Percentiles rank a stretch among this genome's conserved stretches.
phyloP scores from a whole-genome alignment of 2,329 filamentous ascomycete species.

The Paraphaeosphaeria sporulosa region DNA sequence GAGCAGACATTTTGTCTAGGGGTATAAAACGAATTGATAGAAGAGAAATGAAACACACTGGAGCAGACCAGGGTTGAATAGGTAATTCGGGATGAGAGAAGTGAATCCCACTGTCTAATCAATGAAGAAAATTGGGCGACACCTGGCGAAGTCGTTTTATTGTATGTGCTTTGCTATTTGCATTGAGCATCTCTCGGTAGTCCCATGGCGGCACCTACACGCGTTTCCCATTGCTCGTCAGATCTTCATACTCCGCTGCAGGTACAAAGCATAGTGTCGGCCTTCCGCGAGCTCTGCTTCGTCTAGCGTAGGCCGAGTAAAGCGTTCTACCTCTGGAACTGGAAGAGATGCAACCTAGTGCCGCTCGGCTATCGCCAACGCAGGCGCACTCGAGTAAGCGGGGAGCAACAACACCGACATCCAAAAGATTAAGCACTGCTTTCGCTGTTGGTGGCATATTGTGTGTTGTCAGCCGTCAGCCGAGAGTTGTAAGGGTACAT shows the following conservation, averaged over 20 bases:
- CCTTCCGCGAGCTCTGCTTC: not conserved
- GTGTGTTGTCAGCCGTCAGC: conserved; percentile 3
- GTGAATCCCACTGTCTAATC: conserved; percentile 3
- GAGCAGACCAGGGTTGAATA: not conserved
- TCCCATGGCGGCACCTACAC: not conserved
- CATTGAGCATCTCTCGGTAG: not conserved
- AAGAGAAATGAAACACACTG: not conserved
- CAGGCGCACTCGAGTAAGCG: not conserved
- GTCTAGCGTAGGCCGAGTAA: not conserved
- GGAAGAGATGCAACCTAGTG: not conserved
- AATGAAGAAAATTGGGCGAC: not conserved
- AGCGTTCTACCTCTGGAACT: not conserved
- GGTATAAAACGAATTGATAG: not conserved
- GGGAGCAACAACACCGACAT: not conserved
- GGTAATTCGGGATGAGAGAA: not conserved
- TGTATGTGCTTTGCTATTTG: not conserved
- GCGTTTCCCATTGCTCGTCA: conserved; percentile 1
- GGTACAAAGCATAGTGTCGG: not conserved
- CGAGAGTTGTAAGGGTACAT: not conserved
- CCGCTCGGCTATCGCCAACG: not conserved
- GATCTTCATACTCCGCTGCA: conserved; percentile 1
- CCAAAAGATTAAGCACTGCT: no score
- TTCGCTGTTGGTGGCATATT: conserved; percentile 1
- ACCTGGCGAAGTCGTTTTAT: not conserved
- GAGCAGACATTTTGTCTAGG: conserved; percentile 10